Conservation (phyloP, 306 rosid species). For the Benincasa hispida region DNA sequence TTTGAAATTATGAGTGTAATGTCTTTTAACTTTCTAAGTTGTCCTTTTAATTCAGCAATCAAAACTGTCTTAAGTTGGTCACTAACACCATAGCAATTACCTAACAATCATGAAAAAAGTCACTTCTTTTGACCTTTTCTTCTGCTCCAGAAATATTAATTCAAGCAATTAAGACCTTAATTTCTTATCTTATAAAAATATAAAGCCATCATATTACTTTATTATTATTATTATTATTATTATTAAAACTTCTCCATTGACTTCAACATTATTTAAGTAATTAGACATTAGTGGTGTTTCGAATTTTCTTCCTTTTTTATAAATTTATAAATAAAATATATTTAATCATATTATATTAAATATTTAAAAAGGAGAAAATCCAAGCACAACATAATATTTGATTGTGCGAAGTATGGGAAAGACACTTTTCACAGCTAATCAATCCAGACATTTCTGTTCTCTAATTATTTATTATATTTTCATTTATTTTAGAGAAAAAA, state of each 20-base stretch:
- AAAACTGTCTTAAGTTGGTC: neutral
- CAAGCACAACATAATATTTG: neutral
- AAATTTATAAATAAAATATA: neutral
- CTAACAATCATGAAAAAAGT: neutral
- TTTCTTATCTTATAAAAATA: neutral
- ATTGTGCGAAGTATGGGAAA: neutral
- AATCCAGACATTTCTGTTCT: neutral
- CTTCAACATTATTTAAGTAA: neutral
- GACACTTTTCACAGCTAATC: neutral
- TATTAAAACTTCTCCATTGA: too few species aligned
- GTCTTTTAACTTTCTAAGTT: neutral
- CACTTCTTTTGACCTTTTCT: neutral
- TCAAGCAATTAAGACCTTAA: neutral
- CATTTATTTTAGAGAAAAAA: neutral
- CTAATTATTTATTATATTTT: neutral
- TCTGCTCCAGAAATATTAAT: neutral
- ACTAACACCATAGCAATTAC: conserved; percentile 1
- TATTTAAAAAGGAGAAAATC: neutral
- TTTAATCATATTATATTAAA: neutral
- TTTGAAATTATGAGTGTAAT: neutral
- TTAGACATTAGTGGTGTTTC: neutral
- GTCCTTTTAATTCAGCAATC: conserved; percentile 7
- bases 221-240: neutral
- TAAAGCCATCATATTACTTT: too few species aligned
- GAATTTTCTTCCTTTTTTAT: neutral